A percentile compares a stretch with the other conserved stretches of the same genome.
These are phyloP conservation scores for Diaporthe nobilis DNA, from an alignment of 2,329 filamentous ascomycete species.

Conservation along the genomic window DNA sequence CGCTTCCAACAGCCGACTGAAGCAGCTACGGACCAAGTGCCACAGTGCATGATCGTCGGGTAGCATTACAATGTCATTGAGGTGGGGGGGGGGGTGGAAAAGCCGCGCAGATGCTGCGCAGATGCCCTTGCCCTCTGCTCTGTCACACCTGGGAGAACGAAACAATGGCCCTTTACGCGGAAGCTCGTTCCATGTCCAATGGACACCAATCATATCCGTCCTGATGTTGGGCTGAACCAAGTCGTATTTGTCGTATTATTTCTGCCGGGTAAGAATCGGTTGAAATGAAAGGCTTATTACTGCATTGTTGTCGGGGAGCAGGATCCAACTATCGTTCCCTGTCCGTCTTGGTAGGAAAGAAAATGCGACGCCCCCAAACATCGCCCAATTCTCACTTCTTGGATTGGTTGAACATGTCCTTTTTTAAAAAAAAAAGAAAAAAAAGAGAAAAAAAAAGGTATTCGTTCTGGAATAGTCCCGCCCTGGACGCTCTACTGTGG, in stretches of 20 bases:
- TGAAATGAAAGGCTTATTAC: not conserved
- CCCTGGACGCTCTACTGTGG: no score
- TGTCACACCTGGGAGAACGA: not conserved
- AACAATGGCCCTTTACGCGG: not conserved
- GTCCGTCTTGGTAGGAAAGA: not conserved
- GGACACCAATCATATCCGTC: not conserved
- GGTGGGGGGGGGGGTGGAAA: not conserved
- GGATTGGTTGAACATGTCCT: not conserved
- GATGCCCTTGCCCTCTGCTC: not conserved
- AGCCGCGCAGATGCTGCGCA: not conserved
- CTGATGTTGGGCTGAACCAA: not conserved
- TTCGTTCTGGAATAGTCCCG: not conserved
- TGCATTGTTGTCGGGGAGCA: not conserved
- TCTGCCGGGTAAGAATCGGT: not conserved
- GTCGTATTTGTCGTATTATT: not conserved
- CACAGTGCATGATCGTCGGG: constrained; percentile 1
- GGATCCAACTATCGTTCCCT: not conserved
- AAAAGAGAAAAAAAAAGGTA: not conserved
- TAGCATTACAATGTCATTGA: not conserved
- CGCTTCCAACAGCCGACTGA: not conserved
- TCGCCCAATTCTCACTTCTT: not conserved
- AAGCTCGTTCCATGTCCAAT: not conserved
- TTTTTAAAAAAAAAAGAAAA: no score
- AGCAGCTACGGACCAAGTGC: not conserved
- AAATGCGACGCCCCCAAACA: not conserved